Percentiles rank a stretch among this genome's conserved stretches.
These are phyloP conservation scores for Nicotiana tabacum DNA, from an alignment of 257 asterid species.

Conservation along the genomic window DNA sequence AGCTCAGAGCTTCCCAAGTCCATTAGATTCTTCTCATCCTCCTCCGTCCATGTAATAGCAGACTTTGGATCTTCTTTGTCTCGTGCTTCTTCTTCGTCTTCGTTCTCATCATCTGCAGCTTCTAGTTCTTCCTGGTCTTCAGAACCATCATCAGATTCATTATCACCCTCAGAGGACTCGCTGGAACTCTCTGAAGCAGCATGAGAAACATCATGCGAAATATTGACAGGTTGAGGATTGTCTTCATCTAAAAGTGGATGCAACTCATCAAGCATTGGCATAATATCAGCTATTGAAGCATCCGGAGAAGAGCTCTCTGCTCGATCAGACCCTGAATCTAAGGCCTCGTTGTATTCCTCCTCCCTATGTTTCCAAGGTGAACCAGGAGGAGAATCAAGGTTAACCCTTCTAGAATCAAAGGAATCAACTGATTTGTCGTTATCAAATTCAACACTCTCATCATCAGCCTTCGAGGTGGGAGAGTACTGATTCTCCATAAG, in stretches of 20 bases:
- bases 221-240: conserved; percentile 31
- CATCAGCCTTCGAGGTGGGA: background rate
- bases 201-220: conserved; percentile 43
- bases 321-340: conserved; percentile 51
- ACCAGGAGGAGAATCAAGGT: conserved; percentile 32
- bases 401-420: conserved; percentile 11
- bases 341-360: background rate
- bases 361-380: conserved; percentile 35
- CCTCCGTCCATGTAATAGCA: conserved; percentile 73
- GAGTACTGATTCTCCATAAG: conserved; percentile 24
- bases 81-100: conserved; percentile 47
- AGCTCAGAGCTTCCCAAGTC: conserved; percentile 84
- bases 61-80: conserved; percentile 47
- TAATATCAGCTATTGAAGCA: conserved; percentile 87
- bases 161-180: conserved; percentile 27
- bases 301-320: conserved; percentile 89
- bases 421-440: conserved; percentile 10
- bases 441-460: conserved; percentile 10
- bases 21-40: conserved; percentile 89
- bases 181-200: conserved; percentile 35
- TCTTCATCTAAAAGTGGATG: conserved; percentile 75
- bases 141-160: conserved; percentile 53
- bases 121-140: conserved; percentile 45
- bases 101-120: conserved; percentile 46
- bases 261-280: conserved; percentile 88